Percentiles rank a stretch among this genome's conserved stretches.
Conservation (phyloP, 805 yeast genomes). For the Lachancea kluyveri region DNA sequence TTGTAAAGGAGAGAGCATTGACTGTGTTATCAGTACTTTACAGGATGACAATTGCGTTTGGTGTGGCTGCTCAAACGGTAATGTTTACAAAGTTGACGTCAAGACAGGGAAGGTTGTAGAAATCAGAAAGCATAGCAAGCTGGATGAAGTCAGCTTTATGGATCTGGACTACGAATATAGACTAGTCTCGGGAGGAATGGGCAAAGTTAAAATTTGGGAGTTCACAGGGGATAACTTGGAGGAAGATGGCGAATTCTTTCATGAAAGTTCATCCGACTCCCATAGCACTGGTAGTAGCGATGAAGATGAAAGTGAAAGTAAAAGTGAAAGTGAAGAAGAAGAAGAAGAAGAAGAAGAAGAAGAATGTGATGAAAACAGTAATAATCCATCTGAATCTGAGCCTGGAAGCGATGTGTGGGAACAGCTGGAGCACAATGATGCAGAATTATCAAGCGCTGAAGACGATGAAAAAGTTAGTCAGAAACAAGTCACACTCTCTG, state of each 20-base stretch:
- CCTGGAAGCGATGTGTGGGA: constrained; percentile 15
- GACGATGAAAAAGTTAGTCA: constrained; percentile 17
- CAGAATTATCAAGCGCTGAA: constrained; percentile 26
- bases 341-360: constrained; percentile 8
- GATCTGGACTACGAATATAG: constrained; percentile 81
- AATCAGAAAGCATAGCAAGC: constrained; percentile 55
- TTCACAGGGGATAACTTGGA: constrained; percentile 31
- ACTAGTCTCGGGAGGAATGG: constrained; percentile 79
- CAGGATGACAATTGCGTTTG: constrained; percentile 49
- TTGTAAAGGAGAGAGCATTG: constrained; percentile 65
- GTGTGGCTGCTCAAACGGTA: constrained; percentile 79
- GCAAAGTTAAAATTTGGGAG: constrained; percentile 71
- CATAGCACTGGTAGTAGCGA: constrained; percentile 16
- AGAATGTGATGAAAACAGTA: constrained; percentile 9
- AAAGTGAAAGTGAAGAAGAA: constrained; percentile 11
- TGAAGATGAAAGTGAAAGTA: constrained; percentile 18
- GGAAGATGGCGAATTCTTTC: constrained; percentile 6
- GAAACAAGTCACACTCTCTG: constrained; percentile 11
- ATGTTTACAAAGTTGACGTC: constrained; percentile 59
- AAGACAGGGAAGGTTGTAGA: constrained; percentile 59
- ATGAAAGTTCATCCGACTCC: constrained; percentile 14
- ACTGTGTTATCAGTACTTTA: constrained; percentile 51
- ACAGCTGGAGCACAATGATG: constrained; percentile 21
- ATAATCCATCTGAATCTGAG: constrained; percentile 9
- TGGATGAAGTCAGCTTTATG: constrained; percentile 69